Conservation (phyloP, 2,329 filamentous ascomycete species). For the Stachybotrys chartarum region DNA sequence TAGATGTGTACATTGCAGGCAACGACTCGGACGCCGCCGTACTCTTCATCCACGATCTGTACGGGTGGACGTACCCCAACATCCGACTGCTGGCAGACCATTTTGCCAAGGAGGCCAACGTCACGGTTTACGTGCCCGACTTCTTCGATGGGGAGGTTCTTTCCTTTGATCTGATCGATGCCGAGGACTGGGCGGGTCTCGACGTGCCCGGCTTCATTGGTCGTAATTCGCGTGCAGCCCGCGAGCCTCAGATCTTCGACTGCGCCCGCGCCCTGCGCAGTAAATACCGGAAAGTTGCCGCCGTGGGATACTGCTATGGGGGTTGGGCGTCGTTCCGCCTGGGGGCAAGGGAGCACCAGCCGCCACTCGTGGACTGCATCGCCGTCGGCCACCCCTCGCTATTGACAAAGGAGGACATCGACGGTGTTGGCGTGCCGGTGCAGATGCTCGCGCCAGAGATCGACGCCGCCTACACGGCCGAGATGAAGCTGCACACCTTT, state of each 20-base stretch:
- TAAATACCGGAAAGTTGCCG: conserved; percentile 24
- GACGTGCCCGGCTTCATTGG: conserved; percentile 29
- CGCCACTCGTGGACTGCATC: conserved; percentile 35
- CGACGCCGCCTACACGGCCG: conserved; percentile 31
- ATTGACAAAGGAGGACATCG: conserved; percentile 36
- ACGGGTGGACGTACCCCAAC: conserved; percentile 38
- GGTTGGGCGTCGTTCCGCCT: conserved; percentile 43
- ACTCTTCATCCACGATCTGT: conserved; percentile 29
- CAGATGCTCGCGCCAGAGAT: conserved; percentile 44
- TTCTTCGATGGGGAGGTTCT: conserved; percentile 28
- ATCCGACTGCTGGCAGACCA: conserved; percentile 37
- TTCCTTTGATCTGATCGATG: conserved; percentile 16
- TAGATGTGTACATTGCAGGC: conserved; percentile 29
- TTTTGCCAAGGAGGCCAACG: conserved; percentile 34
- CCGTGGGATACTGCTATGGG: conserved; percentile 43
- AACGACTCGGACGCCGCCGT: conserved; percentile 24
- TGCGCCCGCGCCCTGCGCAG: conserved; percentile 28
- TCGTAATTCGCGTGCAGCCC: conserved; percentile 26
- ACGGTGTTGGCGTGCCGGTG: conserved; percentile 36
- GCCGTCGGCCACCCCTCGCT: conserved; percentile 35
- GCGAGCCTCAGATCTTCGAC: conserved; percentile 32
- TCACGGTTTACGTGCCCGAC: conserved; percentile 35
- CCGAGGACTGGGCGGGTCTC: conserved; percentile 22
- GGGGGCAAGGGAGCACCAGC: conserved; percentile 25
- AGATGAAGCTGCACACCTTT: conserved; percentile 34